A percentile compares a stretch with the other conserved stretches of the same genome.
Evolutionary conservation across 2,329 filamentous ascomycete genomes (phyloP).

Genomic region (Pyrenophora tritici-repentis): DNA sequence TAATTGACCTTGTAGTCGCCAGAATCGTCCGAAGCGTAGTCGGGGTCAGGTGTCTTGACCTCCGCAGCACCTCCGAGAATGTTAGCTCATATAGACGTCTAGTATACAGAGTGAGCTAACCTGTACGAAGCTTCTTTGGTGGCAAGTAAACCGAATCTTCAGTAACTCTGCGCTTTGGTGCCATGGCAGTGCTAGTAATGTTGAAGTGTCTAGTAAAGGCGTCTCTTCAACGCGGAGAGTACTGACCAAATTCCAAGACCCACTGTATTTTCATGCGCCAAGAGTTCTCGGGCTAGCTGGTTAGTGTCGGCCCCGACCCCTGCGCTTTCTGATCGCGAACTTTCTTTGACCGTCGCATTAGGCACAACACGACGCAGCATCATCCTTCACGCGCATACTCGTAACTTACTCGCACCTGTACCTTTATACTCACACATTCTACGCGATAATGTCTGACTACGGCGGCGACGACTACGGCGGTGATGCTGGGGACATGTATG

Average conservation of each 20-base stretch:
- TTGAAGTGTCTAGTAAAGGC: conserved; percentile 11
- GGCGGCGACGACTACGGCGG: conserved; percentile 49
- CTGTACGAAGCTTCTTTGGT: conserved; percentile 35
- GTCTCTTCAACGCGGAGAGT: conserved; percentile 9
- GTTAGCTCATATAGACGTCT: conserved; percentile 8
- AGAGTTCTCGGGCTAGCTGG: conserved; percentile 22
- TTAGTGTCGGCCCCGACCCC: conserved; percentile 17
- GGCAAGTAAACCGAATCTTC: conserved; percentile 7
- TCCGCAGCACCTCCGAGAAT: conserved; percentile 14
- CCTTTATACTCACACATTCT: background rate
- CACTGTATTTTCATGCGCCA: conserved; percentile 29
- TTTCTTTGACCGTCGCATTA: conserved; percentile 22
- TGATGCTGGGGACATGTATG: conserved; percentile 38
- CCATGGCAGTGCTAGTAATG: conserved; percentile 23
- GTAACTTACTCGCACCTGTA: background rate
- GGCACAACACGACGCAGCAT: conserved; percentile 10
- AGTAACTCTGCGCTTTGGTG: conserved; percentile 34
- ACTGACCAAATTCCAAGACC: conserved; percentile 7
- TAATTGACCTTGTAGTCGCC: conserved; percentile 32
- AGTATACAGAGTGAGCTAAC: conserved; percentile 18
- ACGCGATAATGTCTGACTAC: conserved; percentile 52
- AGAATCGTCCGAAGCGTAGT: conserved; percentile 29
- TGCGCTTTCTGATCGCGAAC: conserved; percentile 22
- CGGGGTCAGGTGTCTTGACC: conserved; percentile 13
- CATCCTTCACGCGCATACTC: conserved; percentile 3